A percentile compares a stretch with the other conserved stretches of the same genome.
Conservation (phyloP, 495 filamentous ascomycete genomes). For the Penicillium pulvis region DNA sequence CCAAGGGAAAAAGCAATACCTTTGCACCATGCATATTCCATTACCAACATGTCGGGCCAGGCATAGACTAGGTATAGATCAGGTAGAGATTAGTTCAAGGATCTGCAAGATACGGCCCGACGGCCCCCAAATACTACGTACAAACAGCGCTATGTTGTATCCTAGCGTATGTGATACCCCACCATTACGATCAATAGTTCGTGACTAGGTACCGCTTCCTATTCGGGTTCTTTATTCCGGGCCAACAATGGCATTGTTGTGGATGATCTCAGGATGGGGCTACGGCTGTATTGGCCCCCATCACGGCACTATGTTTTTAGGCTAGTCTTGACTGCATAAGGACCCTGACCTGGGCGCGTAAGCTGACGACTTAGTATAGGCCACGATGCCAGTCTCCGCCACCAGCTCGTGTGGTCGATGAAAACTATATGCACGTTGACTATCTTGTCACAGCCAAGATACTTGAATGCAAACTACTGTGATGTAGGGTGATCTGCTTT, state of each 20-base stretch:
- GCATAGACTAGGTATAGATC: not conserved
- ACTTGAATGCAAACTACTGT: not conserved
- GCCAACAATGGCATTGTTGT: not conserved
- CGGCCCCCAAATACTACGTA: not conserved
- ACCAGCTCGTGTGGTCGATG: constrained; percentile 1
- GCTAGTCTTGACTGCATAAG: not conserved
- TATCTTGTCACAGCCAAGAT: not conserved
- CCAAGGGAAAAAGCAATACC: not conserved
- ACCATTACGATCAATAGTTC: not conserved
- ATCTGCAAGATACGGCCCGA: not conserved
- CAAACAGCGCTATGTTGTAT: not conserved
- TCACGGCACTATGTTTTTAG: not conserved
- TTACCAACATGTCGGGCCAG: not conserved
- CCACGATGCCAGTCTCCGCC: not conserved
- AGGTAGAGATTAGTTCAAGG: no score
- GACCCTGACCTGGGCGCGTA: not conserved
- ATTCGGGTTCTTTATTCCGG: not conserved
- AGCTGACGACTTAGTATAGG: not conserved
- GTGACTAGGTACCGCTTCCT: no score
- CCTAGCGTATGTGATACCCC: not conserved
- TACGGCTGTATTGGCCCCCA: not conserved
- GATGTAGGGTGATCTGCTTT: constrained; percentile 17
- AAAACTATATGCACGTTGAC: constrained; percentile 11
- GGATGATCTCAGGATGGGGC: not conserved
- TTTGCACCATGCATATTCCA: not conserved